Evolutionary conservation across 2,329 filamentous ascomycete genomes (phyloP).

Genomic region (Tolypocladium endophyticum): DNA sequence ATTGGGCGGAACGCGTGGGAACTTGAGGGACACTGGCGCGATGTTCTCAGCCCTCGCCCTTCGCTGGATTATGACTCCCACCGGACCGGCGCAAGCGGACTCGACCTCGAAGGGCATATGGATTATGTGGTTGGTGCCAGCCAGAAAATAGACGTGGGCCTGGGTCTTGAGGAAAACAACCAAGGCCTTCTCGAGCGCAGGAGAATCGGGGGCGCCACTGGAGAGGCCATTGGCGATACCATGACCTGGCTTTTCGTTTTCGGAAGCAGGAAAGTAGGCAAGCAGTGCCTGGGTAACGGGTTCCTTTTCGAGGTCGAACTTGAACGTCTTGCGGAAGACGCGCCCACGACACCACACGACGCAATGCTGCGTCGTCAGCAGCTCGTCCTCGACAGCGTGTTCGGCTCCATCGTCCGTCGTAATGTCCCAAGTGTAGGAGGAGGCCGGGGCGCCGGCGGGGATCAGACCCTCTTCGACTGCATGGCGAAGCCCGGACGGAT

Average conservation of each 20-base stretch:
- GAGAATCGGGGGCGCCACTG: slow-evolving; percentile 6
- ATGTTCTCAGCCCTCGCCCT: slow-evolving; percentile 48
- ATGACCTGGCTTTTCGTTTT: slow-evolving; percentile 19
- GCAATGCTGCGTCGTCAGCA: slow-evolving; percentile 62
- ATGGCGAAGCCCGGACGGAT: slow-evolving; percentile 73
- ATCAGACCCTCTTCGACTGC: slow-evolving; percentile 74
- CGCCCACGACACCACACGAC: slow-evolving; percentile 87
- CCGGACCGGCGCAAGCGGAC: slow-evolving; percentile 69
- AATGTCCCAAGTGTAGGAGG: slow-evolving; percentile 69
- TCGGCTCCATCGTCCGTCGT: slow-evolving; percentile 27
- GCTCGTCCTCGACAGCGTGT: slow-evolving; percentile 58
- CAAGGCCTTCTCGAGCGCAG: slow-evolving; percentile 52
- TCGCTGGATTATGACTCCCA: slow-evolving; percentile 77
- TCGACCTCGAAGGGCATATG: slow-evolving; percentile 94
- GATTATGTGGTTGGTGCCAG: slow-evolving; percentile 77
- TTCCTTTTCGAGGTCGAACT: slow-evolving; percentile 79
- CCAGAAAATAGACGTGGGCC: slow-evolving; percentile 84
- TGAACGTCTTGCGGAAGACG: slow-evolving; percentile 75
- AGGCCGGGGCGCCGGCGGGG: slow-evolving; percentile 51
- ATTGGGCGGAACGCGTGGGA: slow-evolving; percentile 61
- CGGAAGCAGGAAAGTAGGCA: slow-evolving; percentile 61
- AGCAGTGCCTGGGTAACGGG: slow-evolving; percentile 76
- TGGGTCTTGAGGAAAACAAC: slow-evolving; percentile 90
- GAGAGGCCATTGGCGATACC: slow-evolving; percentile 5
- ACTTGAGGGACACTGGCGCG: slow-evolving; percentile 42